Evolutionary conservation across 202 grass and related monocot species (phyloP).

Genomic region (Schoenoplectus triqueter): DNA sequence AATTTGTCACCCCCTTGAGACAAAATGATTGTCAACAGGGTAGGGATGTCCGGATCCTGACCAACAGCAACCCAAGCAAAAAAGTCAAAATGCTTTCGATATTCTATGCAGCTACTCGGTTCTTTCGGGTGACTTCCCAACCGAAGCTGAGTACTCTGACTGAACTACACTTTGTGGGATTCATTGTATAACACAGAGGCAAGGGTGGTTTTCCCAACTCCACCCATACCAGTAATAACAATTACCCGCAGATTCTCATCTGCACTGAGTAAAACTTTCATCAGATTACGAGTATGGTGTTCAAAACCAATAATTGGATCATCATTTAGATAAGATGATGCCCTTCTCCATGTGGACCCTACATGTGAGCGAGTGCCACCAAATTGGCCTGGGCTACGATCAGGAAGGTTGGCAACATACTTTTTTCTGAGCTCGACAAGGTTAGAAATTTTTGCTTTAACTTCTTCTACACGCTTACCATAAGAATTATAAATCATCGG

Average conservation of each 20-base stretch:
- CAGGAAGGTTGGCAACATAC: background rate
- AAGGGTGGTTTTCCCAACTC: conserved; percentile 4
- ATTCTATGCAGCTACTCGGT: background rate
- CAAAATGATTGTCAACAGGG: background rate
- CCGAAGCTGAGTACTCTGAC: background rate
- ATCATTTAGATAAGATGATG: background rate
- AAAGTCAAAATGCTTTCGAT: background rate
- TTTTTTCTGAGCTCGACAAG: background rate
- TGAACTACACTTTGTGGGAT: background rate
- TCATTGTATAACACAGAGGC: background rate
- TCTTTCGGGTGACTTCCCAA: background rate
- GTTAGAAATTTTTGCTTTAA: background rate
- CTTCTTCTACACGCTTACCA: background rate
- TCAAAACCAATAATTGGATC: conserved; percentile 4
- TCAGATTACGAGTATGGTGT: background rate
- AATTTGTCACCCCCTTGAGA: background rate
- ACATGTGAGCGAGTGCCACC: background rate
- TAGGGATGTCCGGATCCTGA: background rate
- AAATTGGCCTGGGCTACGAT: background rate
- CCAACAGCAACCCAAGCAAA: background rate
- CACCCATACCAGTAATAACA: conserved; percentile 9
- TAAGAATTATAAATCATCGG: background rate
- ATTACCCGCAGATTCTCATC: background rate
- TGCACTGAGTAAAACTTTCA: background rate
- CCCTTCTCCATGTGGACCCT: background rate